Percentiles rank a stretch among this genome's conserved stretches.
These are phyloP conservation scores for Aspergillus melleus DNA, from an alignment of 2,329 filamentous ascomycete genomes.

Conservation along the genomic window DNA sequence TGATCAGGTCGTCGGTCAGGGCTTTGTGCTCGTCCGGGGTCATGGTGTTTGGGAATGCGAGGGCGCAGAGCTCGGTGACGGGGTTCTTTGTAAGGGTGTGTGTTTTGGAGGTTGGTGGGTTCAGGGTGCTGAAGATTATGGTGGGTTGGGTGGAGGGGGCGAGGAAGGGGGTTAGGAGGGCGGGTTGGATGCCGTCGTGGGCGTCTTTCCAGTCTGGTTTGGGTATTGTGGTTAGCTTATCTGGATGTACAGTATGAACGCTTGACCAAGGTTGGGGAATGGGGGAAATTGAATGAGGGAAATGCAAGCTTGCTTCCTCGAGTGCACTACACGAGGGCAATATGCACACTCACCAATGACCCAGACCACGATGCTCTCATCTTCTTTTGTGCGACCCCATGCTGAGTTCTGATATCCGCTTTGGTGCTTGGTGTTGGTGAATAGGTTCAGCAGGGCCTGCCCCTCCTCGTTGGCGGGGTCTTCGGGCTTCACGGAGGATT, in stretches of 20 bases:
- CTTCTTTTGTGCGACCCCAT: slow-evolving; percentile 41
- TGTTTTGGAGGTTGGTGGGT: slow-evolving; percentile 25
- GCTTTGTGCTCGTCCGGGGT: slow-evolving; percentile 27
- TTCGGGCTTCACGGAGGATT: slow-evolving; percentile 39
- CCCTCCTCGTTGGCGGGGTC: slow-evolving; percentile 36
- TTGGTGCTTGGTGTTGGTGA: slow-evolving; percentile 32
- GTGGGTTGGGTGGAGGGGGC: slow-evolving; percentile 27
- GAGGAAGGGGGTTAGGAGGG: slow-evolving; percentile 10
- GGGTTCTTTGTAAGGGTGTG: slow-evolving; percentile 39
- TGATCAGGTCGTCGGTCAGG: slow-evolving; percentile 33
- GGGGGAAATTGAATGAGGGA: too few relatives aligned
- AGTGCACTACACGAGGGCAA: background rate
- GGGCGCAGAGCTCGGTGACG: slow-evolving; percentile 51
- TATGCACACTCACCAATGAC: slow-evolving; percentile 32
- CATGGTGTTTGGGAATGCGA: slow-evolving; percentile 44
- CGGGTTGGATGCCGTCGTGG: slow-evolving; percentile 21
- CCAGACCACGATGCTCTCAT: slow-evolving; percentile 38
- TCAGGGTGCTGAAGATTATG: slow-evolving; percentile 33
- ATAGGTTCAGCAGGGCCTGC: slow-evolving; percentile 27
- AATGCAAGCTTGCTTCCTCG: too few relatives aligned
- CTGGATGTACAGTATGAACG: background rate
- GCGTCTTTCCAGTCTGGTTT: slow-evolving; percentile 35
- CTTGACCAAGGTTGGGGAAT: background rate
- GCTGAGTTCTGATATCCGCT: slow-evolving; percentile 35
- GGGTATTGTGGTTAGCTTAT: background rate